A percentile compares a stretch with the other conserved stretches of the same genome.
Conservation (phyloP, 1,284 basidiomycete genomes). For the Trametes versicolor region DNA sequence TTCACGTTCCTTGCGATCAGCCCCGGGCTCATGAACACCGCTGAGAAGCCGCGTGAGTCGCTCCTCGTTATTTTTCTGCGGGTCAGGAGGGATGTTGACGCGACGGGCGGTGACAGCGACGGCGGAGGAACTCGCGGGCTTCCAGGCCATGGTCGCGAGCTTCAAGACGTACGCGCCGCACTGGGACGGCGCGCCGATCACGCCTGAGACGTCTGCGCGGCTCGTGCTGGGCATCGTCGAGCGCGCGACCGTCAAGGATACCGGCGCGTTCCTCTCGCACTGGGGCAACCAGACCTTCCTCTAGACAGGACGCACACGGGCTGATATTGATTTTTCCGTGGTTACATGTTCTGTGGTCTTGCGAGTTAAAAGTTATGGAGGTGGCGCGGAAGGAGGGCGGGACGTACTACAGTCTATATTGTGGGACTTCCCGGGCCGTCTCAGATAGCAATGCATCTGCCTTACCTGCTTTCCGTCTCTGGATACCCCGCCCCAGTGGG, state of each 20-base stretch:
- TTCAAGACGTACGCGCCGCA: constrained; percentile 39
- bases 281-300: constrained; percentile 41
- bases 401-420: no score
- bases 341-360: no score
- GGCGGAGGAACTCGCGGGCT: constrained; percentile 34
- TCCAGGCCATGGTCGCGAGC: constrained; percentile 26
- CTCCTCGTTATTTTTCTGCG: neutral
- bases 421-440: neutral
- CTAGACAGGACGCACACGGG: no score
- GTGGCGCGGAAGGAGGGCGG: no score
- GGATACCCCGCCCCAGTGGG: no score
- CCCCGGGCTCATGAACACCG: constrained; percentile 50
- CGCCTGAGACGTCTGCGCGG: constrained; percentile 45
- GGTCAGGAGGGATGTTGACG: neutral
- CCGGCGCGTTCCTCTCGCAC: constrained; percentile 50
- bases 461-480: neutral
- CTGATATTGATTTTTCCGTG: no score
- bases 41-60: constrained; percentile 27
- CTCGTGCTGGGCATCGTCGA: constrained; percentile 45
- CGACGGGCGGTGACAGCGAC: constrained; percentile 31
- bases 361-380: no score
- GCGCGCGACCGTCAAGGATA: constrained; percentile 41
- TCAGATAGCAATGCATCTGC: neutral
- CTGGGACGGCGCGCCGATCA: constrained; percentile 45
- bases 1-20: constrained; percentile 49